Conservation (phyloP, 2,329 filamentous ascomycete species). For the Monosporascus ibericus region DNA sequence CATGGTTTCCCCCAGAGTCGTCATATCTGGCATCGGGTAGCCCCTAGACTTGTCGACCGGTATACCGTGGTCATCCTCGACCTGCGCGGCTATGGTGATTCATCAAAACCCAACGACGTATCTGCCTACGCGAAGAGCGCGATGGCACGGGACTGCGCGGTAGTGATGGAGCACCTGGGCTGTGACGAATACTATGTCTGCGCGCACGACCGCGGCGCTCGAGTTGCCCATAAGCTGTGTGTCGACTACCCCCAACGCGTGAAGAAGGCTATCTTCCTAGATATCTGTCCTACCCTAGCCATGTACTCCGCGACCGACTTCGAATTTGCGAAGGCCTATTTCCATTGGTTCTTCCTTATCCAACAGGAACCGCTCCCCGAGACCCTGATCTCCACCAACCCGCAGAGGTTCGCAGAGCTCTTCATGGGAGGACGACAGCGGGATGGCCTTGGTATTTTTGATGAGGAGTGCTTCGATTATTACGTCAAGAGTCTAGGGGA, state of each 20-base stretch:
- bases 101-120: constrained; percentile 36
- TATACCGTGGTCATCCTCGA: constrained; percentile 42
- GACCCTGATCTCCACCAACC: constrained; percentile 33
- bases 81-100: constrained; percentile 45
- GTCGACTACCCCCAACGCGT: constrained; percentile 39
- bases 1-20: constrained; percentile 48
- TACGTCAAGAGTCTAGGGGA: constrained; percentile 39
- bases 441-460: constrained; percentile 29
- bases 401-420: constrained; percentile 33
- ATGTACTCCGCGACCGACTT: constrained; percentile 42
- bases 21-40: constrained; percentile 45
- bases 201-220: constrained; percentile 51
- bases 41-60: constrained; percentile 28
- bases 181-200: constrained; percentile 40
- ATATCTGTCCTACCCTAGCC: constrained; percentile 48
- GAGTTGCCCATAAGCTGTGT: constrained; percentile 48
- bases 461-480: constrained; percentile 26
- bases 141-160: constrained; percentile 41
- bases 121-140: constrained; percentile 38
- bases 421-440: constrained; percentile 35
- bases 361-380: constrained; percentile 47
- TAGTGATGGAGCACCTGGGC: constrained; percentile 38
- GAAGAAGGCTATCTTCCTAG: constrained; percentile 37
- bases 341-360: constrained; percentile 55
- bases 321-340: constrained; percentile 43